These are phyloP conservation scores for Thielaviopsis punctulata DNA, from an alignment of 2,329 filamentous ascomycete genomes.

Conservation along the genomic window DNA sequence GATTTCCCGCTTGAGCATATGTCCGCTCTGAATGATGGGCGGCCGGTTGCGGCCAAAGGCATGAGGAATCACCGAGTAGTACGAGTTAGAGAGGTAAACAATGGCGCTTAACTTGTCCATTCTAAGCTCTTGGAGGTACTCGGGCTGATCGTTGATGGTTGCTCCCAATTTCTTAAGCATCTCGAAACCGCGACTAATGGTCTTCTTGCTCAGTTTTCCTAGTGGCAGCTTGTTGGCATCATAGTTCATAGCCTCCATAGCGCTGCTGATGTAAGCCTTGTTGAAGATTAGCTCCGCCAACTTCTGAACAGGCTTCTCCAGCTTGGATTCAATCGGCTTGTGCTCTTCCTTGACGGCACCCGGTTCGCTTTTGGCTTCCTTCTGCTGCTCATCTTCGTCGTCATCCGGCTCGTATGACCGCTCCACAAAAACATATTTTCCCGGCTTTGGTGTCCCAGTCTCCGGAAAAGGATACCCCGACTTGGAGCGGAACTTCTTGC, in stretches of 20 bases:
- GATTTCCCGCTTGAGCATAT: slow-evolving; percentile 54
- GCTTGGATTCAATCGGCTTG: slow-evolving; percentile 19
- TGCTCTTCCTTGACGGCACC: slow-evolving; percentile 19
- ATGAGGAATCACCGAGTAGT: slow-evolving; percentile 71
- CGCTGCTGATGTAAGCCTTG: slow-evolving; percentile 47
- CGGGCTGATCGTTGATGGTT: slow-evolving; percentile 37
- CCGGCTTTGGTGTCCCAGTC: slow-evolving; percentile 39
- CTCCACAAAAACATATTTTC: slow-evolving; percentile 69
- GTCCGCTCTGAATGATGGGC: slow-evolving; percentile 42
- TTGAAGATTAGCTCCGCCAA: slow-evolving; percentile 78
- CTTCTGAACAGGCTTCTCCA: slow-evolving; percentile 42
- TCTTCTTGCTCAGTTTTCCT: slow-evolving; percentile 67
- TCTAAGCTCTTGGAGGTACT: slow-evolving; percentile 28
- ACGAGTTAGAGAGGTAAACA: slow-evolving; percentile 55
- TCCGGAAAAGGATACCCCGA: slow-evolving; percentile 38
- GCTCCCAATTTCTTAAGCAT: slow-evolving; percentile 58
- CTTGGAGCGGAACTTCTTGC: slow-evolving; percentile 47
- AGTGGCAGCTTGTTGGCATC: slow-evolving; percentile 62
- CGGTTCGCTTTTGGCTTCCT: slow-evolving; percentile 19
- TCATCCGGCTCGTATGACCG: slow-evolving; percentile 55
- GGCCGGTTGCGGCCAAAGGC: slow-evolving; percentile 58
- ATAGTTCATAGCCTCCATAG: slow-evolving; percentile 52
- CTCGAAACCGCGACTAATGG: slow-evolving; percentile 58
- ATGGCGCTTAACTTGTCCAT: slow-evolving; percentile 25
- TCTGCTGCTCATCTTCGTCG: slow-evolving; percentile 33